Evolutionary conservation across 1,139 yeast genomes (phyloP), one percentile per base, ranked within the genome.

Genomic region (Diutina sp.): DNA sequence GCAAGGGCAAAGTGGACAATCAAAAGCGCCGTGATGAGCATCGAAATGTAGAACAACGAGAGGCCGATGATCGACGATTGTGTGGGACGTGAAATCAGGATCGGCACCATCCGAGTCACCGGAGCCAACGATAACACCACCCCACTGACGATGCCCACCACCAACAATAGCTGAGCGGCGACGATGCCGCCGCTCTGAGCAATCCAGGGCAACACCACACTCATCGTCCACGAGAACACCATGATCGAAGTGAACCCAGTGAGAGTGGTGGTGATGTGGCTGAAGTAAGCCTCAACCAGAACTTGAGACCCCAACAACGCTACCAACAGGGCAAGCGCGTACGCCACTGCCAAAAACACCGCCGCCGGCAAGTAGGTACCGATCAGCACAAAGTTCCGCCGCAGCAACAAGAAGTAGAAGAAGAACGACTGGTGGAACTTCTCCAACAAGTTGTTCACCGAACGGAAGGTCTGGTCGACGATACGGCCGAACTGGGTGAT

Each of bases 361-460:
- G 96, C 96, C 1, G 95, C 77, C 1, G 98, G 99, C 56, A 95
- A 74, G 66, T 91, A 95, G 21, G 96, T 90, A 2, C 97, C 98
- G 62, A 95, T 91, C 4, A 97, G 89, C 16, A 93, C 96, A 72
- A 95, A 95, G 59, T 79, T 71, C 59, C 78, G 74, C 12, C 98
- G 95, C 0, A 91, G 81, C 58, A 95, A 71, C 71, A 95, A 71
- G 64, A 93, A 77, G 71, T 91, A 95, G 66, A 91, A 95, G 75
- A 95, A 95, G 67, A 90, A 95, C 1, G 97, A 90, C 68, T 95
- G 99, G 68, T 95, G 99, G 69, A 93, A 93, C 67, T 91, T 95
- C 68, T 95, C 99, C 58, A 93, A 74, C 63, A 95, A 76, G 68
- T 95, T 95, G 71, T 95, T 95, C 51, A 95, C 89, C 0, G 97